Percentiles rank a stretch among this genome's conserved stretches.
Evolutionary conservation across 1,139 yeast species (phyloP).

Genomic region (Kurtzmaniella quercitrusa): DNA sequence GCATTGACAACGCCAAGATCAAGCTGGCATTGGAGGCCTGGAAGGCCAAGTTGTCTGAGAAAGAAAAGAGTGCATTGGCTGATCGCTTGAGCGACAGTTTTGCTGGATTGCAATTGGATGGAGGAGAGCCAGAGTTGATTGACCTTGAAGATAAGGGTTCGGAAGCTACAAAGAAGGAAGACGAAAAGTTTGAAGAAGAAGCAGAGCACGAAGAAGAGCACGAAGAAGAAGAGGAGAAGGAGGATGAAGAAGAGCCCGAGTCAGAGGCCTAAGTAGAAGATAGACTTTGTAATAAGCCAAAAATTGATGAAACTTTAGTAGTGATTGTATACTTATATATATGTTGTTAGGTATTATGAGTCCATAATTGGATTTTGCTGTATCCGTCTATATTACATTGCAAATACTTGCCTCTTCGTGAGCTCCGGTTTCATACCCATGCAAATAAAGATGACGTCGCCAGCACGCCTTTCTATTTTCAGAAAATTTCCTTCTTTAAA

Average conservation of each 20-base stretch:
- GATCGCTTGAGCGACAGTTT: constrained; percentile 50
- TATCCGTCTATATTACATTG: neutral
- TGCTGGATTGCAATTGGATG: constrained; percentile 19
- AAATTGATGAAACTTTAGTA: neutral
- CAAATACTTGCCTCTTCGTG: constrained; percentile 47
- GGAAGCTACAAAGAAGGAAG: constrained; percentile 13
- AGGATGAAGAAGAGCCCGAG: constrained; percentile 11
- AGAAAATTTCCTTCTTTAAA: constrained; percentile 16
- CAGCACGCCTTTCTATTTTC: constrained; percentile 18
- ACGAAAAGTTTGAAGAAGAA: constrained; percentile 9
- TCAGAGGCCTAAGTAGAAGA: neutral
- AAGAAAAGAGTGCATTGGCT: constrained; percentile 57
- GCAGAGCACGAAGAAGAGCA: constrained; percentile 13
- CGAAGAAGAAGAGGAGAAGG: constrained; percentile 12
- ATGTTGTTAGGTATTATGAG: constrained; percentile 8
- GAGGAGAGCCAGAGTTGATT: constrained; percentile 18
- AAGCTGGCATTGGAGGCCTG: constrained; percentile 54
- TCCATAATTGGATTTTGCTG: neutral
- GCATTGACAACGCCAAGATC: constrained; percentile 43
- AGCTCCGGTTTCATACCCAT: constrained; percentile 39
- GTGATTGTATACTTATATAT: neutral
- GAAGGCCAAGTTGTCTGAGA: constrained; percentile 53
- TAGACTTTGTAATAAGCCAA: constrained; percentile 1
- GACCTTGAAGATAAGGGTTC: constrained; percentile 23
- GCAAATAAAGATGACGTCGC: constrained; percentile 73